A percentile compares a stretch with the other conserved stretches of the same genome.
Conservation (phyloP, 805 yeast species). For the Priceomyces carsonii region DNA sequence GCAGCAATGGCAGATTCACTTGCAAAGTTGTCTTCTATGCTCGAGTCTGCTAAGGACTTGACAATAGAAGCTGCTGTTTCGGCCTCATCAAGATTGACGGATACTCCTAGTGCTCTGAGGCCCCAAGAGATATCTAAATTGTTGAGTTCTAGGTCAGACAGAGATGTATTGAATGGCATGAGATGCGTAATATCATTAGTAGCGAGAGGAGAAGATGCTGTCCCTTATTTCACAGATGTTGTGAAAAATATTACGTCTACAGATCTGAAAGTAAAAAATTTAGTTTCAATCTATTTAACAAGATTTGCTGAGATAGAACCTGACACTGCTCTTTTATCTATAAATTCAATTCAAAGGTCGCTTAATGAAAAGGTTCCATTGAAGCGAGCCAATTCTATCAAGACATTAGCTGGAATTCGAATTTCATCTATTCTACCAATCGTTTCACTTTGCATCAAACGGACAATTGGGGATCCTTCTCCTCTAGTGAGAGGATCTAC, state of each 20-base stretch:
- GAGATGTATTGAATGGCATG: slow-evolving; percentile 47
- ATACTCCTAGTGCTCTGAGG: slow-evolving; percentile 58
- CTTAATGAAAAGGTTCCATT: slow-evolving; percentile 69
- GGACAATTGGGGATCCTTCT: slow-evolving; percentile 67
- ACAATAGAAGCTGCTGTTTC: slow-evolving; percentile 83
- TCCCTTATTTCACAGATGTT: slow-evolving; percentile 72
- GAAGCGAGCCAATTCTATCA: slow-evolving; percentile 68
- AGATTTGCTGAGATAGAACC: slow-evolving; percentile 83
- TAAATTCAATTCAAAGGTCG: slow-evolving; percentile 88
- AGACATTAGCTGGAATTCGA: slow-evolving; percentile 79
- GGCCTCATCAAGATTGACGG: slow-evolving; percentile 67
- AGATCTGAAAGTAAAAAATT: slow-evolving; percentile 61
- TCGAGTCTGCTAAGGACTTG: slow-evolving; percentile 77
- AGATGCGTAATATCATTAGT: slow-evolving; percentile 41
- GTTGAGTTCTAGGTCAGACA: slow-evolving; percentile 66
- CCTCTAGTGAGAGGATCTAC: slow-evolving; percentile 79
- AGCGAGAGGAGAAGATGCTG: slow-evolving; percentile 42
- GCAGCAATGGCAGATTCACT: slow-evolving; percentile 47
- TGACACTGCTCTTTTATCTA: slow-evolving; percentile 84
- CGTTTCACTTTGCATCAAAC: slow-evolving; percentile 67
- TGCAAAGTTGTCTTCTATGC: slow-evolving; percentile 62
- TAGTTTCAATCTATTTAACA: slow-evolving; percentile 74
- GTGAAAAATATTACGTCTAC: slow-evolving; percentile 80
- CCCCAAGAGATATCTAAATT: slow-evolving; percentile 65
- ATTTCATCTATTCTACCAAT: slow-evolving; percentile 83